phyloP scores from a whole-genome alignment of 2,329 filamentous ascomycete species.

The Cryphonectria naterciae region DNA sequence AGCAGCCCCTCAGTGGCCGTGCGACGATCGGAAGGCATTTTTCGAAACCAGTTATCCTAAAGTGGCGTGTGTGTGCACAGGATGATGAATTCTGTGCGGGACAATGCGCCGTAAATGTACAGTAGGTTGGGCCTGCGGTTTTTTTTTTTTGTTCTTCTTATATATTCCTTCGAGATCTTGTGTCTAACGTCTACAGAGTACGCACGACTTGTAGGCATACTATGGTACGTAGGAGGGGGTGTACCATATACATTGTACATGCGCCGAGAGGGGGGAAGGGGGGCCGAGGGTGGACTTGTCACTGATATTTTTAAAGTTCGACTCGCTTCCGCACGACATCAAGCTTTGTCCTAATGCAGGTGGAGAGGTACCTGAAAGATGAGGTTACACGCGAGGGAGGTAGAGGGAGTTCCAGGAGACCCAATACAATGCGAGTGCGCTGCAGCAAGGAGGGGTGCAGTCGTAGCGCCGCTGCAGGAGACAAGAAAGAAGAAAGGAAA shows the following conservation, averaged over 20 bases:
- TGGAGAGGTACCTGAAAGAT: constrained; percentile 24
- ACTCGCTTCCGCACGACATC: background rate
- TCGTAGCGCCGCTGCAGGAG: constrained; percentile 29
- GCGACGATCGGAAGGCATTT: constrained; percentile 25
- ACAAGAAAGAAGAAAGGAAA: background rate
- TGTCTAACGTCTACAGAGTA: background rate
- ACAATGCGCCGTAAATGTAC: background rate
- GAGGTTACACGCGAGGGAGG: constrained; percentile 25
- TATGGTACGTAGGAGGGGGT: no score
- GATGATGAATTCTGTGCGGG: no score
- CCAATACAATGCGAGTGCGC: constrained; percentile 23
- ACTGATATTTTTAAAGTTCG: background rate
- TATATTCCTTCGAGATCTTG: background rate
- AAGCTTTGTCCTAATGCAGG: constrained; percentile 23
- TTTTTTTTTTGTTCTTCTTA: background rate
- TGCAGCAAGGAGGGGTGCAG: constrained; percentile 27
- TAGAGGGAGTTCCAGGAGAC: constrained; percentile 23
- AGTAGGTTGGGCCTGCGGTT: background rate
- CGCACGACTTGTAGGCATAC: background rate
- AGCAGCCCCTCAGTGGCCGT: constrained; percentile 16
- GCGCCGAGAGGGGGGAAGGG: background rate
- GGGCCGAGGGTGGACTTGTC: background rate
- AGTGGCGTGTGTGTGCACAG: no score
- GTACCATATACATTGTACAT: no score
- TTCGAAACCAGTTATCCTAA: constrained; percentile 4